Evolutionary conservation across 108 stramenopile genomes (phyloP), one percentile per base, ranked within the genome.

Genomic region (Fragilariopsis cylindrus): DNA sequence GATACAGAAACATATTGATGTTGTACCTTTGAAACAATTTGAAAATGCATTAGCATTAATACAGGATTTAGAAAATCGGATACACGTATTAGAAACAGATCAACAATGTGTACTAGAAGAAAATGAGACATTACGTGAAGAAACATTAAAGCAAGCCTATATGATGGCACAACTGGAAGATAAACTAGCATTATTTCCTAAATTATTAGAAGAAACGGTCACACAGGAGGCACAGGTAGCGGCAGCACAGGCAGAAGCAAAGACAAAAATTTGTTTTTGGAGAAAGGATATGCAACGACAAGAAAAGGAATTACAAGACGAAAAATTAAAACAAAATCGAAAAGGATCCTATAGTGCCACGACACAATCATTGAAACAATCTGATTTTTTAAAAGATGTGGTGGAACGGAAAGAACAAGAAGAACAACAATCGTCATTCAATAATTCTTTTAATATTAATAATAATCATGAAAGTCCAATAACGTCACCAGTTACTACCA

Each of bases 21-120:
- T n/a, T 40, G 67, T 68, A 6, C 67, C 67, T 39, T 39, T 68
- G 8, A 13, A 68, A 39, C 67, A 68, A n/a, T 68, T 68, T 39
- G 67, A 68, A 52, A 68, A 68, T 44, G 67, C 67, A 41, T 44
- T 68, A 39, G 67, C 67, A 41, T 48, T 68, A 30, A 68, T 68
- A 47, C 67, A 68, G 49, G 67, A 68, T 44, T 44, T 68, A 19
- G 67, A 68, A 52, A 50, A 68, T 18, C 67, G 49, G 11, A 19
- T 68, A 4, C 30, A 9, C 4, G 30, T 52, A 30, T 39, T 68
- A 48, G 67, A 68, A 50, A 52, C 67, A 16, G 49, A 50, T 48
- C 48, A 48, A n/a, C 67, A 68, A 39, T 39, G 49, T 19, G 13
- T 68, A 13, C 1, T 39, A 5, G 48, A 50, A 9, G 67, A 68